phyloP scores from a whole-genome alignment of 352 stramenopile species.

The Phytophthora pinifolia region DNA sequence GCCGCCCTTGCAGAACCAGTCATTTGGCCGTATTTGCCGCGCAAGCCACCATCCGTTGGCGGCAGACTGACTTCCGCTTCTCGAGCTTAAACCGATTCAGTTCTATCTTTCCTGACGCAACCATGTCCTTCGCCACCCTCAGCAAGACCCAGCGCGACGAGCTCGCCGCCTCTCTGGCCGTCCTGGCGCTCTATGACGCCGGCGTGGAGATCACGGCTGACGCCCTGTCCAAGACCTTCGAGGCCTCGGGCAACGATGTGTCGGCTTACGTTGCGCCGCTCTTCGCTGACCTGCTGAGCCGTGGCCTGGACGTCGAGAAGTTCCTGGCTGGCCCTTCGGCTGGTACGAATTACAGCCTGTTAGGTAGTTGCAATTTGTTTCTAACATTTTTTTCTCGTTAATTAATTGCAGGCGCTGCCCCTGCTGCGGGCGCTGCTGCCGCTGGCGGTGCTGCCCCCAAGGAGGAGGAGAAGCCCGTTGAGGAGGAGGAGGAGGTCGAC shows the following conservation, averaged over 20 bases:
- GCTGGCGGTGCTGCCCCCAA: conserved; percentile 46
- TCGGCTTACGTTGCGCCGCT: conserved; percentile 76
- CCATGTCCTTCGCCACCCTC: conserved; percentile 86
- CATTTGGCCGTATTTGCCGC: conserved; percentile 47
- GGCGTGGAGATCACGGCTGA: conserved; percentile 79
- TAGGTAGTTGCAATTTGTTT: background rate
- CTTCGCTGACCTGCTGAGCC: conserved; percentile 81
- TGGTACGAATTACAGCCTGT: conserved; percentile 42
- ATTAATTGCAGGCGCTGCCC: conserved; percentile 42
- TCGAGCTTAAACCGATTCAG: conserved; percentile 89
- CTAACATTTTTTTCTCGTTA: background rate
- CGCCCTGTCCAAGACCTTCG: conserved; percentile 70
- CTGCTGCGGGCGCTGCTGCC: conserved; percentile 51
- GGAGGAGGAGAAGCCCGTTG: conserved; percentile 62
- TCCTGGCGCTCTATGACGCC: conserved; percentile 79
- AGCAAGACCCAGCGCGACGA: conserved; percentile 85
- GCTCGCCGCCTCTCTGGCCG: conserved; percentile 80
- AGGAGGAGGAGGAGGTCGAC: conserved; percentile 89
- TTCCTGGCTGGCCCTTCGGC: conserved; percentile 87
- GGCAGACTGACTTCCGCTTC: conserved; percentile 75
- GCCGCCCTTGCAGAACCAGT: conserved; percentile 49
- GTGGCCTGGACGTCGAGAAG: conserved; percentile 85
- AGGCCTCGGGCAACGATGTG: conserved; percentile 80
- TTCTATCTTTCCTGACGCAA: conserved; percentile 63
- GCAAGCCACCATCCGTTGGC: conserved; percentile 16